Percentiles rank a stretch among this genome's conserved stretches.
These are phyloP conservation scores for Fusarium pininemorale DNA, from an alignment of 2,329 filamentous ascomycete genomes.

Conservation along the genomic window DNA sequence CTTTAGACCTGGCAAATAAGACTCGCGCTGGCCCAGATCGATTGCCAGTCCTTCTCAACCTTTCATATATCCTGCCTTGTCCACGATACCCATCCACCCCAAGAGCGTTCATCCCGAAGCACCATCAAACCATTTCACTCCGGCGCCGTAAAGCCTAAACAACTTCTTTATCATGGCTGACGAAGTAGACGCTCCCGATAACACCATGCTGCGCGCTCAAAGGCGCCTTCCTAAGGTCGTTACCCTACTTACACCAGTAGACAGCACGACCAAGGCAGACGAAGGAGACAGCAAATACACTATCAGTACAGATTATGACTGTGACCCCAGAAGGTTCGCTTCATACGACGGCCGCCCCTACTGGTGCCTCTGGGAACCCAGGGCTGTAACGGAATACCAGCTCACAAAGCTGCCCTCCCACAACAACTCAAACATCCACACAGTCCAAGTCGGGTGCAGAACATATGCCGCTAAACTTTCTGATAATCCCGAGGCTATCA, in stretches of 20 bases:
- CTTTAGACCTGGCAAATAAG: neutral
- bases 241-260: neutral
- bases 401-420: neutral
- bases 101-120: neutral
- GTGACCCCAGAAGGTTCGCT: neutral
- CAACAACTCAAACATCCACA: neutral
- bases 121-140: neutral
- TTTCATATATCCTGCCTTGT: neutral
- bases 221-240: neutral
- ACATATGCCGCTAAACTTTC: slow-evolving; percentile 5
- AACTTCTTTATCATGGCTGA: neutral
- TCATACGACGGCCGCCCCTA: neutral
- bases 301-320: neutral
- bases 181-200: neutral
- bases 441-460: neutral
- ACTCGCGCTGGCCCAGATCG: no score
- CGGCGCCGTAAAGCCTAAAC: no score
- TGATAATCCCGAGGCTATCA: neutral
- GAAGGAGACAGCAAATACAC: neutral
- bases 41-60: neutral
- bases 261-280: neutral
- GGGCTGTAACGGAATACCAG: neutral
- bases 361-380: neutral
- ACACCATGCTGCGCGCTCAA: neutral
- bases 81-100: neutral